A percentile compares a stretch with the other conserved stretches of the same genome.
Conservation (phyloP, 1,139 yeast species). For the Diutina siamensis region DNA sequence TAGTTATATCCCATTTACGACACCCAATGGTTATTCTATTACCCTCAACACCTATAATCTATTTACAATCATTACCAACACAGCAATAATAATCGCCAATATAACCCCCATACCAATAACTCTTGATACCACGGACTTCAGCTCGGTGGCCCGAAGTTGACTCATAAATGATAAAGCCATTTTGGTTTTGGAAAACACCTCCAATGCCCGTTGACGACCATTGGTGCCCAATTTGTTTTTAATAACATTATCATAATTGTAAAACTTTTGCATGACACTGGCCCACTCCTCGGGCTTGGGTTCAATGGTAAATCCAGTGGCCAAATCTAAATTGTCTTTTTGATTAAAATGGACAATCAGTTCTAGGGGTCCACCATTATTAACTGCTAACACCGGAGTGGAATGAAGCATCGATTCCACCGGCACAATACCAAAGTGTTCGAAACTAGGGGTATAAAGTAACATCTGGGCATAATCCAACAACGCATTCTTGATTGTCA, state of each 20-base stretch:
- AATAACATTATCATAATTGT: background rate
- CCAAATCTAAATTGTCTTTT: slow-evolving; percentile 1
- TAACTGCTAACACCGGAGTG: slow-evolving; percentile 76
- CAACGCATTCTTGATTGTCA: slow-evolving; percentile 53
- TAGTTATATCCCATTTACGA: too few relatives aligned
- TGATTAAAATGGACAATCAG: slow-evolving; percentile 38
- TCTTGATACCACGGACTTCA: background rate
- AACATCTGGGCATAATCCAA: slow-evolving; percentile 47
- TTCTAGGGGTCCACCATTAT: slow-evolving; percentile 90
- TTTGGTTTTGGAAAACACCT: background rate
- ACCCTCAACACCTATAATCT: background rate
- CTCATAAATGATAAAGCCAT: background rate
- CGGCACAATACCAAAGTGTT: slow-evolving; percentile 97
- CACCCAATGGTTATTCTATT: too few relatives aligned
- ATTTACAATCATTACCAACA: background rate
- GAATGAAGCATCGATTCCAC: slow-evolving; percentile 83
- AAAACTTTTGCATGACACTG: background rate
- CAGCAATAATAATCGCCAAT: background rate
- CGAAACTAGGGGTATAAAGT: slow-evolving; percentile 80
- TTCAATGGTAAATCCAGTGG: slow-evolving; percentile 1
- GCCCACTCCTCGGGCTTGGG: background rate
- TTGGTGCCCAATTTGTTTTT: background rate
- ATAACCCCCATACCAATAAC: background rate
- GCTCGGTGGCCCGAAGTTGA: background rate
- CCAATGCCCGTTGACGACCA: background rate